Percentiles rank a stretch among this genome's conserved stretches.
Evolutionary conservation across 495 filamentous ascomycete genomes (phyloP).

Genomic region (Aspergillus affinis): DNA sequence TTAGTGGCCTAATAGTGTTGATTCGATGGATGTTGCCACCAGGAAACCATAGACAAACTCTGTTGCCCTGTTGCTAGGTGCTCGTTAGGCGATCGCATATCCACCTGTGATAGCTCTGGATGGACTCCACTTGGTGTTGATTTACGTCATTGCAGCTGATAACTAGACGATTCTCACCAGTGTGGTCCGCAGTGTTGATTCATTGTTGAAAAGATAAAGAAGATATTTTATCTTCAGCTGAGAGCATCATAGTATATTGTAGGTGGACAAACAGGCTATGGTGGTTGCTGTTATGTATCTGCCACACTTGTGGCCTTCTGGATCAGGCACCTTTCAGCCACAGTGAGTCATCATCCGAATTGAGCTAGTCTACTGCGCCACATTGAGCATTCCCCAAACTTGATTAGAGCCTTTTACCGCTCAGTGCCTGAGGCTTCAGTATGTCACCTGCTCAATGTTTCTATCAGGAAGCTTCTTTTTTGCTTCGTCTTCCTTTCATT

Average conservation of each 20-base stretch:
- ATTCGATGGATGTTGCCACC: not conserved
- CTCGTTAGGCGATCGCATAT: not conserved
- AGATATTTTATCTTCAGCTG: too few species aligned
- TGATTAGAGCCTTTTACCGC: not conserved
- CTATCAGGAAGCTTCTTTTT: not conserved
- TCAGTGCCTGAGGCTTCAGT: not conserved
- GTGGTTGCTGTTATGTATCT: too few species aligned
- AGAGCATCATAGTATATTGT: too few species aligned
- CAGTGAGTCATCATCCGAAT: not conserved
- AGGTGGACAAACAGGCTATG: too few species aligned
- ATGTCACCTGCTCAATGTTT: not conserved
- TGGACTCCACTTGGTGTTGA: not conserved
- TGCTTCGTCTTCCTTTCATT: not conserved
- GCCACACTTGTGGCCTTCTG: not conserved
- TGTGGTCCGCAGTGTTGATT: too few species aligned
- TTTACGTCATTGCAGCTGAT: not conserved
- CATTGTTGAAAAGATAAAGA: too few species aligned
- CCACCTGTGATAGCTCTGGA: not conserved
- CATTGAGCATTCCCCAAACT: not conserved
- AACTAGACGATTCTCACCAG: too few species aligned
- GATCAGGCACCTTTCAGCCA: not conserved
- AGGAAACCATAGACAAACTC: not conserved
- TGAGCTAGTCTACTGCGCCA: not conserved
- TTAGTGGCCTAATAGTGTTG: not conserved
- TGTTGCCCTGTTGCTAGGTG: not conserved